Base-by-base conservation (phyloP, 805 yeast species). In the Isabelozyma rhagii region DNA sequence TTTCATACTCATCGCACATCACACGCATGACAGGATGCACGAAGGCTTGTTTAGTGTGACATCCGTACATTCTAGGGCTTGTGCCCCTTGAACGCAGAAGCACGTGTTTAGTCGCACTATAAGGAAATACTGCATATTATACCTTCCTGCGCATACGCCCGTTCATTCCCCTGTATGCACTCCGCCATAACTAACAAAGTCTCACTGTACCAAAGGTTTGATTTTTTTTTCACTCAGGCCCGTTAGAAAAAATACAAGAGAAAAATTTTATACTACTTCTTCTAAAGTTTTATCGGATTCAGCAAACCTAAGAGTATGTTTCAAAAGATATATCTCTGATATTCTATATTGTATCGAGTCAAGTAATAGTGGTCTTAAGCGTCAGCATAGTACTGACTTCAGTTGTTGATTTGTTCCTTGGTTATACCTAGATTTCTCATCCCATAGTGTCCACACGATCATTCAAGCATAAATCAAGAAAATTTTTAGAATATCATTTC, bases 301-400 rank as follows among this genome's bases (percentile, higher is more conserved):
- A 47, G 46, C 46, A 42, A 47, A 43, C 36, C 48, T 46, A 39
- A 44, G 46, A 47, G 50, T 47, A 47, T 47, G 50, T 47, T 28
- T 44, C n/a, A 18, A 15, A 43, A 17, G 18, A 43, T 28, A 25
- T 18, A 43, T 29, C 38, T 4, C 39, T 46, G 40, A 39, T 46
- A 36, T 46, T 46, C 39, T 29, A 46, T 39, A 14, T 18, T 41
- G 41, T 39, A 46, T 43, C 44, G 41, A 39, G 31, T 43, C 41
- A 46, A 46, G 48, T 39, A 46, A 31, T 17, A 27, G 34, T 41
- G 17, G 18, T 8, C 10, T 25, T 18, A 29, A 13, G 27, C 29
- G n/a, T 10, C 47, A 47, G 38, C 17, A 48, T 44, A 49, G 50
- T 44, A 43, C 43, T 49, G 43, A 40, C 17, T 47, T 44, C 41